A percentile compares a stretch with the other conserved stretches of the same genome.
phyloP scores from a whole-genome alignment of 2,329 filamentous ascomycete genomes.

The Aspergillus carbonarius region DNA sequence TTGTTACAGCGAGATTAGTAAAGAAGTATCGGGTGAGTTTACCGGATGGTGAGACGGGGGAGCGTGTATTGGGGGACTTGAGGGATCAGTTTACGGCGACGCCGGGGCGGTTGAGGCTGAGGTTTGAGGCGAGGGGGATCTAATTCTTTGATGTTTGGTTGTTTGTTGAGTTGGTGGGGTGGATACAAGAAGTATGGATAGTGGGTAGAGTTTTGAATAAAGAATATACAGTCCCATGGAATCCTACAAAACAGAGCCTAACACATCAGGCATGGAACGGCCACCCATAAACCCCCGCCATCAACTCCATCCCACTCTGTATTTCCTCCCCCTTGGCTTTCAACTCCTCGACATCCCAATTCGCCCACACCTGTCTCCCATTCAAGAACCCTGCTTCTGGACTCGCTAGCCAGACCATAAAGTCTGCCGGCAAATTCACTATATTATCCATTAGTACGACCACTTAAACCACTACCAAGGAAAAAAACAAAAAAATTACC shows the following conservation, averaged over 20 bases:
- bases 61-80: conserved; percentile 7
- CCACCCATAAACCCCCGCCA: conserved; percentile 8
- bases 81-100: conserved; percentile 19
- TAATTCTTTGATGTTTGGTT: too few relatives aligned
- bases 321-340: conserved; percentile 23
- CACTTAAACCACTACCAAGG: background rate
- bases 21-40: conserved; percentile 12
- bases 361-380: conserved; percentile 38
- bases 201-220: too few relatives aligned
- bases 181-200: too few relatives aligned
- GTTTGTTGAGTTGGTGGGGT: too few relatives aligned
- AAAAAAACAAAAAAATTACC: conserved; percentile 5
- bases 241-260: too few relatives aligned
- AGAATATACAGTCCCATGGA: too few relatives aligned
- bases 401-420: conserved; percentile 40
- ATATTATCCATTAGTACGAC: background rate
- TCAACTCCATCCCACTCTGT: background rate
- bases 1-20: conserved; percentile 16
- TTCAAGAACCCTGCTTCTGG: conserved; percentile 42
- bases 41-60: conserved; percentile 11
- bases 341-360: conserved; percentile 47
- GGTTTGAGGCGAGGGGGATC: conserved; percentile 3
- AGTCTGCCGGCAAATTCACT: conserved; percentile 28
- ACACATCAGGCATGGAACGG: background rate
- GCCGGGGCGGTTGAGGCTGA: conserved; percentile 13